Conservation (phyloP, 2,329 filamentous ascomycete species). For the Drechslerella dactyloides region DNA sequence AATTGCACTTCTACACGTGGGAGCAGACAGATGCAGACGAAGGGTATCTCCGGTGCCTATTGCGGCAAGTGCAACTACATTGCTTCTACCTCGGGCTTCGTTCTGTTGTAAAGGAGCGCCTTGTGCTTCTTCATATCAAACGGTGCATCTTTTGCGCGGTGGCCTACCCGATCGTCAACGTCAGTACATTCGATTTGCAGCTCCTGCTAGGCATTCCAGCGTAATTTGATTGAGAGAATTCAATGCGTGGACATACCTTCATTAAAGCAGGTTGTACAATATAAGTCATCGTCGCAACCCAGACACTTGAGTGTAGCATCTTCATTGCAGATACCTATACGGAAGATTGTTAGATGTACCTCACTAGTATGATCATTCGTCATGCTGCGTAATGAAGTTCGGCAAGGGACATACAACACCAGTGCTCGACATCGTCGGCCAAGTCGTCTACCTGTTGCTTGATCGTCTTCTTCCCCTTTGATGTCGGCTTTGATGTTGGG, state of each 20-base stretch:
- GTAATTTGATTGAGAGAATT: not conserved
- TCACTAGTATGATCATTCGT: not conserved
- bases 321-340: constrained; percentile 48
- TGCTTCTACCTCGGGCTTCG: constrained; percentile 6
- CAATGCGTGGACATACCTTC: constrained; percentile 26
- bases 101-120: constrained; percentile 34
- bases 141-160: constrained; percentile 33
- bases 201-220: not conserved
- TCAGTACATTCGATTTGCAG: not conserved
- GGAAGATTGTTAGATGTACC: not conserved
- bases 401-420: constrained; percentile 40
- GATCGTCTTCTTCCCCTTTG: constrained; percentile 29
- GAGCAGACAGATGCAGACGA: not conserved
- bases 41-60: not conserved
- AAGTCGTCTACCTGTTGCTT: constrained; percentile 39
- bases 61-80: not conserved
- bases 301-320: constrained; percentile 40
- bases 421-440: constrained; percentile 47
- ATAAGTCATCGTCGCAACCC: constrained; percentile 44
- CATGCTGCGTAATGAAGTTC: not conserved
- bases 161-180: constrained; percentile 14
- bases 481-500: constrained; percentile 30
- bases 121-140: constrained; percentile 41
- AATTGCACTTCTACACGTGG: too few species aligned
- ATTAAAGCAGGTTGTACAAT: constrained; percentile 42